Conservation (phyloP, 2,329 filamentous ascomycete genomes). For the Aaosphaeria arxii region DNA sequence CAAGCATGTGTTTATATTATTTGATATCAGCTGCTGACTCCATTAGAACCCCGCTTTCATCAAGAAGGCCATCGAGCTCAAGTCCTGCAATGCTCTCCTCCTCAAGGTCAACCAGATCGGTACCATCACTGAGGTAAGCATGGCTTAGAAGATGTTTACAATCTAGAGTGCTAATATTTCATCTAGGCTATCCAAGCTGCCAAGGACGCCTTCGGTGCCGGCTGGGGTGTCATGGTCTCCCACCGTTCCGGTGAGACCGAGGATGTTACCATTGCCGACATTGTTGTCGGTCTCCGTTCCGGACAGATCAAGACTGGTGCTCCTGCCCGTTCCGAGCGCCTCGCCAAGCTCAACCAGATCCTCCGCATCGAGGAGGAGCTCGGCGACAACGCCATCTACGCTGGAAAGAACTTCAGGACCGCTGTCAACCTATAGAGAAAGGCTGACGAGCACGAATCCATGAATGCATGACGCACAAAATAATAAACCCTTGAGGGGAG, state of each 20-base stretch:
- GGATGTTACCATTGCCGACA: slow-evolving; percentile 98
- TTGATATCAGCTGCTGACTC: background rate
- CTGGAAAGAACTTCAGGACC: slow-evolving; percentile 87
- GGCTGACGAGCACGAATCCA: too few species aligned
- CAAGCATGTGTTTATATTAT: too few species aligned
- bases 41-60: slow-evolving; percentile 83
- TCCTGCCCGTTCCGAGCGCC: slow-evolving; percentile 91
- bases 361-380: slow-evolving; percentile 99
- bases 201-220: slow-evolving; percentile 54
- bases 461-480: too few species aligned
- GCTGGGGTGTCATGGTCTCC: slow-evolving; percentile 99
- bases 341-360: slow-evolving; percentile 99
- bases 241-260: slow-evolving; percentile 99
- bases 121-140: slow-evolving; percentile 94
- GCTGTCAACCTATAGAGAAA: slow-evolving; percentile 66
- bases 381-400: slow-evolving; percentile 85
- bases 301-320: slow-evolving; percentile 79
- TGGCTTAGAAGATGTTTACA: slow-evolving; percentile 80
- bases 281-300: slow-evolving; percentile 91
- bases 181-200: slow-evolving; percentile 61
- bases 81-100: slow-evolving; percentile 96
- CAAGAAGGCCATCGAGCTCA: slow-evolving; percentile 99
- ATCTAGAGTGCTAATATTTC: slow-evolving; percentile 54
- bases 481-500: too few species aligned
- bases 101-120: slow-evolving; percentile 99